phyloP scores from a whole-genome alignment of 352 stramenopile species.

The Globisporangium viniferum region DNA sequence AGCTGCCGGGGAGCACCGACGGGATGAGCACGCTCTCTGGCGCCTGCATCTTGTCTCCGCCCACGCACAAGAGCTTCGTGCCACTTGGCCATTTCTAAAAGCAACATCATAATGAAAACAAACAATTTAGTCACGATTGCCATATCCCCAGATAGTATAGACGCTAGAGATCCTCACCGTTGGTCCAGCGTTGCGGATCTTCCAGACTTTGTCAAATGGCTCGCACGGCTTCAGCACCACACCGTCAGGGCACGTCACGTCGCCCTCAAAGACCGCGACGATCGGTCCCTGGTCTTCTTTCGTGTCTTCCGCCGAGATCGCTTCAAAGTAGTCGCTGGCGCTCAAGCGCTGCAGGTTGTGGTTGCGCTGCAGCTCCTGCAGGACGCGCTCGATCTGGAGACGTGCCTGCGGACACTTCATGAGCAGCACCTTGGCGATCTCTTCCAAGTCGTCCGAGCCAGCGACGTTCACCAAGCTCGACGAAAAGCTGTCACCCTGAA shows the following conservation, averaged over 20 bases:
- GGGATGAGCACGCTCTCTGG: slow-evolving; percentile 72
- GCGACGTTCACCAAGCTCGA: slow-evolving; percentile 51
- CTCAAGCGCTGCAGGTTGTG: slow-evolving; percentile 71
- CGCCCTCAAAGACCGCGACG: slow-evolving; percentile 83
- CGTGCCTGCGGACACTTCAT: slow-evolving; percentile 70
- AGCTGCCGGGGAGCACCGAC: slow-evolving; percentile 56
- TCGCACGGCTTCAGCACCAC: slow-evolving; percentile 65
- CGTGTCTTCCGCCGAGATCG: slow-evolving; percentile 64
- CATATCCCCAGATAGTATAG: background rate
- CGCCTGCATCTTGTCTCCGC: slow-evolving; percentile 72
- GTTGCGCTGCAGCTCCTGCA: slow-evolving; percentile 67
- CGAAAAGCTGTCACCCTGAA: slow-evolving; percentile 42
- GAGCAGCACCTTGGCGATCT: slow-evolving; percentile 72
- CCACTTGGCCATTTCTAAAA: slow-evolving; percentile 66
- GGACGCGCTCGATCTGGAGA: slow-evolving; percentile 68
- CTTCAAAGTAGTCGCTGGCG: slow-evolving; percentile 69
- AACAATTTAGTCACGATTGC: background rate
- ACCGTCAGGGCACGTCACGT: slow-evolving; percentile 84
- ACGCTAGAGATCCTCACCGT: slow-evolving; percentile 22
- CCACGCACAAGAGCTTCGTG: slow-evolving; percentile 64
- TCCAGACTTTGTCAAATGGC: slow-evolving; percentile 85
- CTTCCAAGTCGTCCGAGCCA: slow-evolving; percentile 50
- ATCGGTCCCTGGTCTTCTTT: slow-evolving; percentile 65
- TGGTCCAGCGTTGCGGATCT: slow-evolving; percentile 74
- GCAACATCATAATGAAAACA: background rate